These are phyloP conservation scores for Laguncularia racemosa DNA, from an alignment of 345 rosid genomes.

Conservation along the genomic window DNA sequence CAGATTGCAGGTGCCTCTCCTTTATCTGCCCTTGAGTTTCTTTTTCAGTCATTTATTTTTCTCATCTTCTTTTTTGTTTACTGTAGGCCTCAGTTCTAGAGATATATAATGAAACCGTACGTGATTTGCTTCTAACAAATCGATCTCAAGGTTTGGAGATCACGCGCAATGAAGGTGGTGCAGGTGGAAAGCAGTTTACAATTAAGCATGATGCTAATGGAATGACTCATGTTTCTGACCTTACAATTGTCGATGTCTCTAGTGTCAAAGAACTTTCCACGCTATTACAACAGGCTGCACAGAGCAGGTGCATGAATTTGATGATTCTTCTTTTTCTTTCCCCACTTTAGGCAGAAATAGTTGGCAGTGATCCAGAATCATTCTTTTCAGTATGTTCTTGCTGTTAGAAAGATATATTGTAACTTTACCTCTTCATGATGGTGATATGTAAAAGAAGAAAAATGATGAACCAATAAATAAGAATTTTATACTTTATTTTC, in stretches of 20 bases:
- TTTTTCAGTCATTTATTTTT: constrained; percentile 3
- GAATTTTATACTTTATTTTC: constrained; percentile 2
- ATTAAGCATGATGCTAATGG: constrained; percentile 83
- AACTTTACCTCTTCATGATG: neutral
- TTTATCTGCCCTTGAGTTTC: neutral
- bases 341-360: neutral
- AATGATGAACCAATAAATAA: too few species aligned
- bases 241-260: constrained; percentile 76
- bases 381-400: neutral
- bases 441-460: too few species aligned
- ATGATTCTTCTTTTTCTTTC: neutral
- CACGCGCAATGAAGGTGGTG: constrained; percentile 36
- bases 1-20: constrained; percentile 67
- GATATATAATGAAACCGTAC: constrained; percentile 85
- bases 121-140: constrained; percentile 60
- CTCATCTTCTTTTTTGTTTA: constrained; percentile 2
- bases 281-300: constrained; percentile 76
- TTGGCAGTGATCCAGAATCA: neutral
- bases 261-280: constrained; percentile 65
- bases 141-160: constrained; percentile 30
- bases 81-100: constrained; percentile 90
- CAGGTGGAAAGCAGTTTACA: constrained; percentile 64
- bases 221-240: constrained; percentile 71
- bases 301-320: constrained; percentile 56
- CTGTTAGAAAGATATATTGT: too few species aligned